Conservation (phyloP, 2,329 filamentous ascomycete genomes). For the Cordyceps militaris region DNA sequence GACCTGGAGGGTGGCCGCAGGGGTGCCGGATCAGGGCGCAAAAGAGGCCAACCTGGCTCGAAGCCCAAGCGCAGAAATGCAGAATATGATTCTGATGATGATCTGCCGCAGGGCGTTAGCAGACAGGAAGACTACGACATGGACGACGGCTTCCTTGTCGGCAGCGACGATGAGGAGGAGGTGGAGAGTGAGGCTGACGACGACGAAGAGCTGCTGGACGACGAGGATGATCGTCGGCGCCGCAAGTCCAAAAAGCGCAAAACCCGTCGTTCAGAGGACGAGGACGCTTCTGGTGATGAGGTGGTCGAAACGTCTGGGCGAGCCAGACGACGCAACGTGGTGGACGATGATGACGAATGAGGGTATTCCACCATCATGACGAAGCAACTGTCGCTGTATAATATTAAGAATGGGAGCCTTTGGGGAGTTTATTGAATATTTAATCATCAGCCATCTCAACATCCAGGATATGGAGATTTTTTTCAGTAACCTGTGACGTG, state of each 20-base stretch:
- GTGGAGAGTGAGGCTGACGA: conserved; percentile 57
- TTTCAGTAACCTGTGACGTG: neutral
- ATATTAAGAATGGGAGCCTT: conserved; percentile 15
- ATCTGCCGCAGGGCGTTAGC: conserved; percentile 52
- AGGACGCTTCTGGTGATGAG: conserved; percentile 48
- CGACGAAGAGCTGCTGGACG: conserved; percentile 41
- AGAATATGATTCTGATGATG: conserved; percentile 74
- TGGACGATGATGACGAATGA: conserved; percentile 55
- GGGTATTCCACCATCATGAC: conserved; percentile 4
- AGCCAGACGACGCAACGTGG: conserved; percentile 47
- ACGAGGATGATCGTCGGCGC: conserved; percentile 42
- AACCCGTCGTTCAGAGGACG: conserved; percentile 40
- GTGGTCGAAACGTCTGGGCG: conserved; percentile 38
- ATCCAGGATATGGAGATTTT: too few relatives aligned
- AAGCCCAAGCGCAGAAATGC: conserved; percentile 48
- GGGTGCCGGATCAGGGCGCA: conserved; percentile 38
- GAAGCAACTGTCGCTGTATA: conserved; percentile 6
- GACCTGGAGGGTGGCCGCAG: conserved; percentile 60
- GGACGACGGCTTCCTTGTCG: conserved; percentile 71
- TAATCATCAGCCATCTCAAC: neutral
- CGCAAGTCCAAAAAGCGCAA: conserved; percentile 43
- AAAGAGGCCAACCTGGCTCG: conserved; percentile 44
- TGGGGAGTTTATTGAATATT: conserved; percentile 16
- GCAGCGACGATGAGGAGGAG: conserved; percentile 64
- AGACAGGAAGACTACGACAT: conserved; percentile 71